These are phyloP conservation scores for Hypericum perforatum DNA, from an alignment of 345 rosid species.

Conservation along the genomic window DNA sequence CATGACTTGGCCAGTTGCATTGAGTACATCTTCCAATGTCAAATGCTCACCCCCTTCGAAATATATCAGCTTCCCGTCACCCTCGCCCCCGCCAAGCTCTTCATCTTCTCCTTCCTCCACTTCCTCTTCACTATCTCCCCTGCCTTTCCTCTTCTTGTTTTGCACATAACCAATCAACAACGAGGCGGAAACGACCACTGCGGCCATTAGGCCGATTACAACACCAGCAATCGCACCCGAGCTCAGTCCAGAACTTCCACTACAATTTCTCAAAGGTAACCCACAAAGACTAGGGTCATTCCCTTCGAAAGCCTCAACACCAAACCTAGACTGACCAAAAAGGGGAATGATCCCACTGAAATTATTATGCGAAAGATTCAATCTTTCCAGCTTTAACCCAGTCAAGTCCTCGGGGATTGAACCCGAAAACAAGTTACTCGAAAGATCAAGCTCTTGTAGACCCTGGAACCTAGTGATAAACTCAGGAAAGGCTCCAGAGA, in stretches of 20 bases:
- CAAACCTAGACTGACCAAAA: conserved; percentile 59
- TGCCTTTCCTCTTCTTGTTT: conserved; percentile 60
- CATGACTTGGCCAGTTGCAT: conserved; percentile 93
- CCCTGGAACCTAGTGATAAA: conserved; percentile 51
- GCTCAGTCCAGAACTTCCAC: conserved; percentile 52
- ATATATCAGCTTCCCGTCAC: conserved; percentile 79
- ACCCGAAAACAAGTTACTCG: conserved; percentile 60
- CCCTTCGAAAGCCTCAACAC: conserved; percentile 60
- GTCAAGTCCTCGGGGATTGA: conserved; percentile 54
- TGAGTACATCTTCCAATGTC: conserved; percentile 82
- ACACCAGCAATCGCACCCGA: conserved; percentile 90
- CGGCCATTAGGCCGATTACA: conserved; percentile 88
- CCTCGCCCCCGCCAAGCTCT: conserved; percentile 23
- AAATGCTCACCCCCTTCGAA: conserved; percentile 98
- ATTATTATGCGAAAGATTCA: conserved; percentile 84
- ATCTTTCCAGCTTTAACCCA: conserved; percentile 44
- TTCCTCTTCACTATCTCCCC: conserved; percentile 63
- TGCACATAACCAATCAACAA: conserved; percentile 78
- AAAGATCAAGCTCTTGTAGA: conserved; percentile 74
- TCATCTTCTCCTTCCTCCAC: conserved; percentile 64
- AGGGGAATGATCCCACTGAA: conserved; percentile 70
- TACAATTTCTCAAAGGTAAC: conserved; percentile 55
- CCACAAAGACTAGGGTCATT: conserved; percentile 84
- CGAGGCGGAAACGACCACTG: conserved; percentile 76
- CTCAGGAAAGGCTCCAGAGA: conserved; percentile 76